Conservation (phyloP, 306 rosid species). For the Pyrus bretschneideri region DNA sequence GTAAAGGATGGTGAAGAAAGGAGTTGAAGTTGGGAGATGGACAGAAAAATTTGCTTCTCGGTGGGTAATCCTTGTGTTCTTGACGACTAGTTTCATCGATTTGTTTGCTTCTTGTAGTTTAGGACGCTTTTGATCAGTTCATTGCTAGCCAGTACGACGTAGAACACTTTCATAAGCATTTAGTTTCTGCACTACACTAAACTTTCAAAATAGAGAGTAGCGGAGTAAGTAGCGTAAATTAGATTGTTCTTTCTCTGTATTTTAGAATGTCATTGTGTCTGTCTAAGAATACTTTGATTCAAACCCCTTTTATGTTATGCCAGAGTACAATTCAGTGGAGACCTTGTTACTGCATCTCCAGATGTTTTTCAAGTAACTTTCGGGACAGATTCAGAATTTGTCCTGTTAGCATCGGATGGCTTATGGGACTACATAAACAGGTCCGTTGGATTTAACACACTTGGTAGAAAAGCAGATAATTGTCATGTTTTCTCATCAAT, state of each 20-base stretch:
- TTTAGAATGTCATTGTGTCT: not conserved
- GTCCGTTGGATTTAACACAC: constrained; percentile 27
- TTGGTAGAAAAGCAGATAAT: not conserved
- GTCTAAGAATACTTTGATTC: not conserved
- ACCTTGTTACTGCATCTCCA: constrained; percentile 77
- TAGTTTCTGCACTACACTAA: not conserved
- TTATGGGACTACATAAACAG: constrained; percentile 96
- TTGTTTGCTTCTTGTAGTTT: not conserved
- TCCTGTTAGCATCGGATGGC: constrained; percentile 93
- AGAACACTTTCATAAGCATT: not conserved
- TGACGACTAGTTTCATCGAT: not conserved
- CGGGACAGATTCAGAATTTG: constrained; percentile 71
- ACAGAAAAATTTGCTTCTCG: constrained; percentile 87
- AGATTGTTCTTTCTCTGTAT: not conserved
- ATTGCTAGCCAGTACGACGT: not conserved
- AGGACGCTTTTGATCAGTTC: not conserved
- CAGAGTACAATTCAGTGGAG: constrained; percentile 73
- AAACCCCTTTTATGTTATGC: constrained; percentile 13
- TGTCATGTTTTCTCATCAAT: not conserved
- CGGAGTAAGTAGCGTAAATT: not conserved
- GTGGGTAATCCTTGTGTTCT: constrained; percentile 40
- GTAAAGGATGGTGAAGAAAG: constrained; percentile 85
- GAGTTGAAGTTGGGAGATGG: constrained; percentile 83
- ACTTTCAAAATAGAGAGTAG: not conserved
- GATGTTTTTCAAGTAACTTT: constrained; percentile 72